These are phyloP conservation scores for Fraxinus greggii DNA, from an alignment of 305 asterid genomes.

Conservation along the genomic window DNA sequence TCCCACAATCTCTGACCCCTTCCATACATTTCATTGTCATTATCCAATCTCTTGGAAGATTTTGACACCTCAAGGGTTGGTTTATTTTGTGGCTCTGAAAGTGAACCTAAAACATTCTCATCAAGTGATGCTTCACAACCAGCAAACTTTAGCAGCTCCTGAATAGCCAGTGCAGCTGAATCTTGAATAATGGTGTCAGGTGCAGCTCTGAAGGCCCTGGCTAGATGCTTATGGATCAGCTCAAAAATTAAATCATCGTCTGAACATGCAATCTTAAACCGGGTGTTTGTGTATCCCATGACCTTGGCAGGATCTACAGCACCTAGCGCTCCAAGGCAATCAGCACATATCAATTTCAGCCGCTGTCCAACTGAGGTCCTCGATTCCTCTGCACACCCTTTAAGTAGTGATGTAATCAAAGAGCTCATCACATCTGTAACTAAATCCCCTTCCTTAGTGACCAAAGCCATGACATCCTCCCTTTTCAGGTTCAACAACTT, in stretches of 20 bases:
- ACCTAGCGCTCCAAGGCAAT: slow-evolving; percentile 95
- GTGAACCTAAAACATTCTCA: slow-evolving; percentile 49
- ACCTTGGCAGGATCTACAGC: slow-evolving; percentile 98
- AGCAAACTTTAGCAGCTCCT: slow-evolving; percentile 87
- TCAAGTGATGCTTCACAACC: slow-evolving; percentile 87
- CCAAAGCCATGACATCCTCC: slow-evolving; percentile 65
- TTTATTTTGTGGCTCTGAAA: slow-evolving; percentile 37
- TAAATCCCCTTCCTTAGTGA: slow-evolving; percentile 68
- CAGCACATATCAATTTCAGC: slow-evolving; percentile 85
- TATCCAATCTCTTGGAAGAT: slow-evolving; percentile 34
- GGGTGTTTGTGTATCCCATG: slow-evolving; percentile 61
- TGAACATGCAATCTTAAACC: slow-evolving; percentile 94
- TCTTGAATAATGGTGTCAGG: slow-evolving; percentile 86
- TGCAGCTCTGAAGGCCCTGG: slow-evolving; percentile 96
- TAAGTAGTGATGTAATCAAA: slow-evolving; percentile 75
- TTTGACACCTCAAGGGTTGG: slow-evolving; percentile 37
- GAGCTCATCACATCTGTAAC: slow-evolving; percentile 80
- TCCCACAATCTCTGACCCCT: slow-evolving; percentile 95
- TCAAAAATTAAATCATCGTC: slow-evolving; percentile 96
- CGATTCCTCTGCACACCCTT: slow-evolving; percentile 98
- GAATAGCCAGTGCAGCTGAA: slow-evolving; percentile 94
- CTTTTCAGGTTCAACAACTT: slow-evolving; percentile 71
- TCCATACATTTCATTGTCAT: slow-evolving; percentile 41
- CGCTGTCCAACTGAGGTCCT: slow-evolving; percentile 87
- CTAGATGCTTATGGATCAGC: slow-evolving; percentile 90